phyloP scores from a whole-genome alignment of 1,139 yeast genomes.

The Candida frijolesensis region DNA sequence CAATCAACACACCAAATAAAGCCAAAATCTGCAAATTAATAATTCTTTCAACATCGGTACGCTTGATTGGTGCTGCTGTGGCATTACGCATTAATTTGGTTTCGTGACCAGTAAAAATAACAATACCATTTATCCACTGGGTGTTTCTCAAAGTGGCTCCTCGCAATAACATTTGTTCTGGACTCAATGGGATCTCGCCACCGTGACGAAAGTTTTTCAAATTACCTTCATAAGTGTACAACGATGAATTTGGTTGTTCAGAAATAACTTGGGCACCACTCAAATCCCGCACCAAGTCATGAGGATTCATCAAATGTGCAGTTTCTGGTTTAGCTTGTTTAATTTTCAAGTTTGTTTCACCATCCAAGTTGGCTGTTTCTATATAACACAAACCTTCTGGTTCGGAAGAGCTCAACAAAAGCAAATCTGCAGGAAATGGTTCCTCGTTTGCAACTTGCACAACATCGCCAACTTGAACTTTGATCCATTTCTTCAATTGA shows the following conservation, averaged over 20 bases:
- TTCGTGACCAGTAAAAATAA: slow-evolving; percentile 96
- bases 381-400: slow-evolving; percentile 98
- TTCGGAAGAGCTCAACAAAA: slow-evolving; percentile 86
- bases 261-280: slow-evolving; percentile 54
- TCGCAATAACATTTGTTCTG: slow-evolving; percentile 87
- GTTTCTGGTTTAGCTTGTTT: slow-evolving; percentile 88
- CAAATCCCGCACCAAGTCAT: slow-evolving; percentile 50
- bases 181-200: slow-evolving; percentile 60
- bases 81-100: slow-evolving; percentile 98
- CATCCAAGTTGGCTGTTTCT: slow-evolving; percentile 96
- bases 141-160: slow-evolving; percentile 97
- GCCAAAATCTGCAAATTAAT: slow-evolving; percentile 91
- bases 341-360: slow-evolving; percentile 94
- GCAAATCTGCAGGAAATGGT: slow-evolving; percentile 91
- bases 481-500: slow-evolving; percentile 75
- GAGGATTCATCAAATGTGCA: slow-evolving; percentile 68
- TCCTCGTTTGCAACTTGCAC: slow-evolving; percentile 85
- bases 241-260: slow-evolving; percentile 92
- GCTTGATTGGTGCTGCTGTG: slow-evolving; percentile 95
- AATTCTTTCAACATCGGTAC: slow-evolving; percentile 95
- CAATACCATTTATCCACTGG: slow-evolving; percentile 93
- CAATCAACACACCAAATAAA: slow-evolving; percentile 75
- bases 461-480: slow-evolving; percentile 88
- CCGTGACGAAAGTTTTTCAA: slow-evolving; percentile 54
- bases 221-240: slow-evolving; percentile 93